These are phyloP conservation scores for Pelargonium nanum DNA, from an alignment of 345 rosid genomes.

Conservation along the genomic window DNA sequence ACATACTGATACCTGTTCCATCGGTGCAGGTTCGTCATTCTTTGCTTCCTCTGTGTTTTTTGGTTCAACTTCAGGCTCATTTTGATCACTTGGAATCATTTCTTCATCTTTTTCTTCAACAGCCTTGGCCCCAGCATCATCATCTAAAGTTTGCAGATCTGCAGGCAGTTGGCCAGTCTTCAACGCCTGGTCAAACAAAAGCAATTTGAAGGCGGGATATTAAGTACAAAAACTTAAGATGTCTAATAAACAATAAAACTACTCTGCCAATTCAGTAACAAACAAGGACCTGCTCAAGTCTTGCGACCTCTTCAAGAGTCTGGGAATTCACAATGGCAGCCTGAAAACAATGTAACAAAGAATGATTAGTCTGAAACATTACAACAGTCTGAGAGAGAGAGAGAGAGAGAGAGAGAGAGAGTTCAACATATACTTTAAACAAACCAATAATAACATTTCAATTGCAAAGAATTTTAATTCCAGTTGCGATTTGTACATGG, in stretches of 20 bases:
- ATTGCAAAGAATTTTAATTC: no score
- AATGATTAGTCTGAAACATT: neutral
- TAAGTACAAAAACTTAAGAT: constrained; percentile 11
- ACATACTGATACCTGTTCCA: constrained; percentile 49
- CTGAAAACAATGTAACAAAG: constrained; percentile 32
- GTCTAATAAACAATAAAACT: no score
- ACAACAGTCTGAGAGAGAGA: no score
- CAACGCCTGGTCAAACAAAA: constrained; percentile 51
- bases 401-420: no score
- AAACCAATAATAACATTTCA: no score
- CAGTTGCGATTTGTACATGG: no score
- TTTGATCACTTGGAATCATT: constrained; percentile 22
- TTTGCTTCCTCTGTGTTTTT: constrained; percentile 21
- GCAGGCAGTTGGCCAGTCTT: constrained; percentile 91
- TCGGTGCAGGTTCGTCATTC: constrained; percentile 47
- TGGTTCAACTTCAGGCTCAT: constrained; percentile 14
- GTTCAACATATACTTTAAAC: no score
- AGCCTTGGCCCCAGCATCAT: constrained; percentile 17
- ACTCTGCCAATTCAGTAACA: constrained; percentile 4
- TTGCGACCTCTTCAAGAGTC: constrained; percentile 97
- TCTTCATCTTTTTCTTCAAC: constrained; percentile 34
- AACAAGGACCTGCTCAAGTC: constrained; percentile 74
- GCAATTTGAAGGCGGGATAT: constrained; percentile 14
- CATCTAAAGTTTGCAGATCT: constrained; percentile 49
- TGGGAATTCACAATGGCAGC: constrained; percentile 98